Evolutionary conservation across 768 basidiomycete species (phyloP), one percentile per base, ranked within the genome.

Genomic region (Mycena haematopus): DNA sequence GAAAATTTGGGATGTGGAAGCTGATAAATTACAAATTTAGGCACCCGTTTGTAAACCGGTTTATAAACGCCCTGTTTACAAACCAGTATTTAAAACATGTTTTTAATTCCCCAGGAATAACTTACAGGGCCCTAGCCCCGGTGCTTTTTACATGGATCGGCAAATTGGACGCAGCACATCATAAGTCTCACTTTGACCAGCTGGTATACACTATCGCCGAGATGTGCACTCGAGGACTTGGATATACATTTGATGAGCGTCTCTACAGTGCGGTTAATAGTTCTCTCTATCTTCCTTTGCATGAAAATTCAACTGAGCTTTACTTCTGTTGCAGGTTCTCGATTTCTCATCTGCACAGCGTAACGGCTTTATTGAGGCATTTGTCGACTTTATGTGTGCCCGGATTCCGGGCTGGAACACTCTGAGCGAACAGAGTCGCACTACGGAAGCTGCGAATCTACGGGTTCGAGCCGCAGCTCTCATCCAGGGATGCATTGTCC

Each of bases 341-440:
- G 62, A 63, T 45, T 63, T 63, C 44, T 58, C 62, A 21, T 4
- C 51, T 1, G 56, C 62, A 2, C 62, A 63, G n/a, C 56, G 52
- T 1, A 58, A 58, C 15, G 56, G 51, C 0, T 58, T 57, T 15
- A 54, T 63, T n/a, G 40, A 24, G 8, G 56, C 62, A 2, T 57
- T 63, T 25, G 45, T 63, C 3, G 47, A 50, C 2, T 51, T 46
- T n/a, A 57, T 63, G 56, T 52, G 38, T 38, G 4, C 55, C 1
- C 29, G 62, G 17, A 63, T 63, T 15, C 56, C 62, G 2, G 62
- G 62, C 22, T 63, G 62, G 62, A 54, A 58, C 40, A 38, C 22
- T 1, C 56, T 63, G 17, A 52, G 49, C 19, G 49, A 27, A 21
- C 19, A 6, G 6, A 52, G 35, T 13, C 11, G 40, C 21, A 6